Evolutionary conservation across 164 flowering plant species (phyloP).

Genomic region (Annona cherimola): DNA sequence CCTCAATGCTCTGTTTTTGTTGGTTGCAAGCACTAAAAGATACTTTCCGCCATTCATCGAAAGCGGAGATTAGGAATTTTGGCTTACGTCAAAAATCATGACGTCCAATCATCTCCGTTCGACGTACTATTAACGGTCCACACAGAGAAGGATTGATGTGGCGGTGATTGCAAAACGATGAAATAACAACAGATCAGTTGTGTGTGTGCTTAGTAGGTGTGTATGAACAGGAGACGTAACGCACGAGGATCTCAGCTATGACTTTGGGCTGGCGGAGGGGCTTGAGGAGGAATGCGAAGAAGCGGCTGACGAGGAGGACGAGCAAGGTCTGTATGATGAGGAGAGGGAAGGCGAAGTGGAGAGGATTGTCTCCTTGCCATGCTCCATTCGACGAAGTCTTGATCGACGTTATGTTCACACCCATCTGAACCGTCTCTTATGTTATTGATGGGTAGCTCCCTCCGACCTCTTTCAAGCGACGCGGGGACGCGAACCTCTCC

Average conservation of each 20-base stretch:
- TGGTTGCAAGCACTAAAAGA: too few species aligned
- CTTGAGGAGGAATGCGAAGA: slow-evolving; percentile 57
- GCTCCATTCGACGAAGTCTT: slow-evolving; percentile 56
- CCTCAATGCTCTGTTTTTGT: too few species aligned
- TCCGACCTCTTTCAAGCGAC: not conserved
- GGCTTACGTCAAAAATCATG: too few species aligned
- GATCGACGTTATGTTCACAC: slow-evolving; percentile 45
- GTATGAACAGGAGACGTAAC: slow-evolving; percentile 11
- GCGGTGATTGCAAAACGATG: too few species aligned
- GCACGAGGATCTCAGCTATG: slow-evolving; percentile 74
- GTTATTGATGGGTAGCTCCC: not conserved
- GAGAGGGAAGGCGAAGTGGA: slow-evolving; percentile 68
- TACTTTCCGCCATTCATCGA: too few species aligned
- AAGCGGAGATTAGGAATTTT: too few species aligned
- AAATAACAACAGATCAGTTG: too few species aligned
- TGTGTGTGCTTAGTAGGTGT: not conserved
- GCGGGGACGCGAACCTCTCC: too few species aligned
- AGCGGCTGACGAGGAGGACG: slow-evolving; percentile 46
- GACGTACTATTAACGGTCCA: too few species aligned
- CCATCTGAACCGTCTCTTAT: slow-evolving; percentile 26
- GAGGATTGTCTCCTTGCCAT: slow-evolving; percentile 84
- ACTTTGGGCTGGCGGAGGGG: slow-evolving; percentile 90
- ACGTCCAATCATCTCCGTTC: too few species aligned
- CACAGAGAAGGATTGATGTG: too few species aligned
- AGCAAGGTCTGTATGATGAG: slow-evolving; percentile 55